phyloP scores from a whole-genome alignment of 2,329 filamentous ascomycete species.

The Penicillium sumatraense region DNA sequence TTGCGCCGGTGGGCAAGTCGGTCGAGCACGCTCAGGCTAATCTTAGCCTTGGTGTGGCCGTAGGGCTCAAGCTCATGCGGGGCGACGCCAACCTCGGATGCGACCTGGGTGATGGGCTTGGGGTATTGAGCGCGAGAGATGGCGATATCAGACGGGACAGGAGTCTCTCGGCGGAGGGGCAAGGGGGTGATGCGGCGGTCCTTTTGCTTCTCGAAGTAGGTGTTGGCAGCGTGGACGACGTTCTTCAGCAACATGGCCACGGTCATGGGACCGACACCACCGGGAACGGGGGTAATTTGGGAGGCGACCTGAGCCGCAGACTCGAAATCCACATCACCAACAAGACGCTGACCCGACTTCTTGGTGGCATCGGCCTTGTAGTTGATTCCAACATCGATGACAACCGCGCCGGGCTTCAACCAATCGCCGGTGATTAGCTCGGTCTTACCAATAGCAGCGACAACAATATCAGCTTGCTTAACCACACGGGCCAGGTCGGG shows the following conservation, averaged over 20 bases:
- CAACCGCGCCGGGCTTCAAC: constrained; percentile 91
- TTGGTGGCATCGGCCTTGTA: constrained; percentile 86
- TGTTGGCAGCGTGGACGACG: constrained; percentile 81
- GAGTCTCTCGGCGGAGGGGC: constrained; percentile 76
- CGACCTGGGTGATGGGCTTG: constrained; percentile 86
- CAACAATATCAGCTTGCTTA: constrained; percentile 83
- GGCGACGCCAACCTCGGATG: constrained; percentile 84
- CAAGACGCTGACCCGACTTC: constrained; percentile 89
- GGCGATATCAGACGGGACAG: constrained; percentile 94
- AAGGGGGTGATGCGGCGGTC: constrained; percentile 78
- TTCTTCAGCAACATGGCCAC: constrained; percentile 98
- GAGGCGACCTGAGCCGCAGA: constrained; percentile 84
- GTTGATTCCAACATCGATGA: constrained; percentile 98
- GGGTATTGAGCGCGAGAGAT: constrained; percentile 87
- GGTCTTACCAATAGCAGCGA: constrained; percentile 88
- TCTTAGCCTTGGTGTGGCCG: constrained; percentile 94
- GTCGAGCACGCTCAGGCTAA: constrained; percentile 80
- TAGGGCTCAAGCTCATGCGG: constrained; percentile 92
- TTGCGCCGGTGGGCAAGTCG: constrained; percentile 85
- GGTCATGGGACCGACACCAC: constrained; percentile 97
- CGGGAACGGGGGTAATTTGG: constrained; percentile 92
- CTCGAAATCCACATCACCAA: constrained; percentile 93
- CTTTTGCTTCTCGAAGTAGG: constrained; percentile 83
- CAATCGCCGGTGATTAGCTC: constrained; percentile 92
- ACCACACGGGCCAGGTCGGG: constrained; percentile 72